Evolutionary conservation across 2,329 filamentous ascomycete genomes (phyloP).

Genomic region (Ceratocystis smalleyi): DNA sequence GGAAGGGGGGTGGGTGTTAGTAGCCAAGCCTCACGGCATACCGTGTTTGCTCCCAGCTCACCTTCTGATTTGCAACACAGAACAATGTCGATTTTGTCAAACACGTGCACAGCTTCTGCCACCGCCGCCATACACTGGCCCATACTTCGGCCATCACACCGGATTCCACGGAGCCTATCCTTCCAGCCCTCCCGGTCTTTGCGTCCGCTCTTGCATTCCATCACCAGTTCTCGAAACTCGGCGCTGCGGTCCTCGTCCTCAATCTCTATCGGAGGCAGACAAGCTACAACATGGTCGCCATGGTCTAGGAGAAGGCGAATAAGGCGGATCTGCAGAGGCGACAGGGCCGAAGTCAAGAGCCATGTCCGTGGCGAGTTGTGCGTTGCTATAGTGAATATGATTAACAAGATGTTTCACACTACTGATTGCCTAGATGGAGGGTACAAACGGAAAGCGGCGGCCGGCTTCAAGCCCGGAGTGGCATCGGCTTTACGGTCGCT

Average conservation of each 20-base stretch:
- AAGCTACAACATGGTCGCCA: slow-evolving; percentile 79
- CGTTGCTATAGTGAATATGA: slow-evolving; percentile 32
- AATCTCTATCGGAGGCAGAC: slow-evolving; percentile 62
- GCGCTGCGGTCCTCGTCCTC: slow-evolving; percentile 59
- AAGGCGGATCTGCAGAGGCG: slow-evolving; percentile 69
- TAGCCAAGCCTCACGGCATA: background rate
- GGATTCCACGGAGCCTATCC: slow-evolving; percentile 53
- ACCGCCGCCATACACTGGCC: slow-evolving; percentile 70
- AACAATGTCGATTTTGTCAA: slow-evolving; percentile 77
- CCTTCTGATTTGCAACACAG: slow-evolving; percentile 81
- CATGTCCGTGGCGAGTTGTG: slow-evolving; percentile 72
- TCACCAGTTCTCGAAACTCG: slow-evolving; percentile 67
- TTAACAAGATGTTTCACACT: background rate
- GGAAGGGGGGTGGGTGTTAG: background rate
- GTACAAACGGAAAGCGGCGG: slow-evolving; percentile 13
- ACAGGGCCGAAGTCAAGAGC: slow-evolving; percentile 78
- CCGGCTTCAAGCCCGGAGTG: background rate
- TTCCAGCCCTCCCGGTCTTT: slow-evolving; percentile 65
- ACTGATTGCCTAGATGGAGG: background rate
- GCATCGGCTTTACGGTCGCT: slow-evolving; percentile 5
- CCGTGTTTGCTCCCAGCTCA: slow-evolving; percentile 24
- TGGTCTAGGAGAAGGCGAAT: slow-evolving; percentile 72
- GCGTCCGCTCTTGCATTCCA: slow-evolving; percentile 46
- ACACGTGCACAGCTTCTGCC: slow-evolving; percentile 69
- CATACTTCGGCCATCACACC: slow-evolving; percentile 46